Conservation (phyloP, 2,329 filamentous ascomycete genomes). For the Colletotrichum euphorbiae region DNA sequence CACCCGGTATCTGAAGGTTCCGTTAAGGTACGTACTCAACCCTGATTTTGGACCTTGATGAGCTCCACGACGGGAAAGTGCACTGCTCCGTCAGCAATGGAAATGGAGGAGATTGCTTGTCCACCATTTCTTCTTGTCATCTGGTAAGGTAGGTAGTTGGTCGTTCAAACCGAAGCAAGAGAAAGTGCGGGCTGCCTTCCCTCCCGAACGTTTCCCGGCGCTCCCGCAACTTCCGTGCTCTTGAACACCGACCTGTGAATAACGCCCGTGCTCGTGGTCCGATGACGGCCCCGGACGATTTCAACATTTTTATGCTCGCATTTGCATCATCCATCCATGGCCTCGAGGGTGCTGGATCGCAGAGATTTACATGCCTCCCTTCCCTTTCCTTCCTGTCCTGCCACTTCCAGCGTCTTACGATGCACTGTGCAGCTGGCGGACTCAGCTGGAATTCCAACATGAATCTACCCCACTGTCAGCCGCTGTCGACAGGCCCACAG, state of each 20-base stretch:
- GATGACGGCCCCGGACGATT: too few species aligned
- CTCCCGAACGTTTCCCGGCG: background rate
- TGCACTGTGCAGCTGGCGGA: slow-evolving; percentile 25
- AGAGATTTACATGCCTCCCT: slow-evolving; percentile 16
- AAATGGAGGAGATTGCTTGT: too few species aligned
- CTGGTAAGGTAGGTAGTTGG: too few species aligned
- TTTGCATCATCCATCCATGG: background rate
- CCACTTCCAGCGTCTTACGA: background rate
- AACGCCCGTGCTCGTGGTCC: too few species aligned
- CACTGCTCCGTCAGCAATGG: background rate
- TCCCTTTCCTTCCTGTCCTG: slow-evolving; percentile 9
- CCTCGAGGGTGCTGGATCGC: slow-evolving; percentile 1
- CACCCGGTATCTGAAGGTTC: background rate
- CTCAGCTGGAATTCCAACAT: slow-evolving; percentile 5
- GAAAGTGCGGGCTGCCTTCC: background rate
- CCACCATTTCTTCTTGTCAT: too few species aligned
- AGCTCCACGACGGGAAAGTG: background rate
- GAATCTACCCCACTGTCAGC: slow-evolving; percentile 22
- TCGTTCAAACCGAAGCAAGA: too few species aligned
- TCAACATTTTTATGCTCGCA: too few species aligned
- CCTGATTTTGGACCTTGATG: background rate
- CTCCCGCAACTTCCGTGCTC: background rate
- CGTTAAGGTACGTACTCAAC: background rate
- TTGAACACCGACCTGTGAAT: too few species aligned
- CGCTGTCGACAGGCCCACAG: slow-evolving; percentile 25